Conservation (phyloP, 495 filamentous ascomycete species). For the Podospora bellae-mahoneyi region DNA sequence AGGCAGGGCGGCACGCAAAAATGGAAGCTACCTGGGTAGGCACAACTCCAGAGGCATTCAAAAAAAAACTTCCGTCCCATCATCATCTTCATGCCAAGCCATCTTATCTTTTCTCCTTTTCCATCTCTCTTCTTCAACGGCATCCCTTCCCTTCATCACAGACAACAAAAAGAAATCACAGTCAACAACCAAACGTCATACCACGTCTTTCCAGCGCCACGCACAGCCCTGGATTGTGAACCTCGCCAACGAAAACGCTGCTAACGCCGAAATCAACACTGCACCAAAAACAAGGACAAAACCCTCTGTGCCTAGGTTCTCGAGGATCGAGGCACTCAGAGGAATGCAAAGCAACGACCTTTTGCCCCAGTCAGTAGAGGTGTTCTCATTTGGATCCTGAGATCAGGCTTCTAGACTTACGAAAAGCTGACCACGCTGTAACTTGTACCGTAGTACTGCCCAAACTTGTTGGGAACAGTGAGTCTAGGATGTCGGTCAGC, state of each 20-base stretch:
- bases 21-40: too few species aligned
- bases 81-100: neutral
- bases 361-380: neutral
- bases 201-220: constrained; percentile 15
- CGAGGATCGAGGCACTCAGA: constrained; percentile 16
- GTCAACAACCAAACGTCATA: neutral
- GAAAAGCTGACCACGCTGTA: constrained; percentile 20
- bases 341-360: constrained; percentile 16
- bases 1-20: too few species aligned
- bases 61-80: neutral
- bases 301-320: constrained; percentile 7
- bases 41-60: neutral
- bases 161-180: too few species aligned
- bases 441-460: constrained; percentile 20
- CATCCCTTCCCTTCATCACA: neutral
- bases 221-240: constrained; percentile 13
- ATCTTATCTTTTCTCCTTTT: neutral
- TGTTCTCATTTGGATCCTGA: neutral
- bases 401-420: constrained; percentile 4
- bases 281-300: constrained; percentile 17
- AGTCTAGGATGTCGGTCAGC: constrained; percentile 9
- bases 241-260: constrained; percentile 14
- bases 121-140: neutral
- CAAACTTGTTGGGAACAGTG: constrained; percentile 14
- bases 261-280: constrained; percentile 9